These are phyloP conservation scores for Kuraishia hungarica DNA, from an alignment of 805 yeast genomes.

Conservation along the genomic window DNA sequence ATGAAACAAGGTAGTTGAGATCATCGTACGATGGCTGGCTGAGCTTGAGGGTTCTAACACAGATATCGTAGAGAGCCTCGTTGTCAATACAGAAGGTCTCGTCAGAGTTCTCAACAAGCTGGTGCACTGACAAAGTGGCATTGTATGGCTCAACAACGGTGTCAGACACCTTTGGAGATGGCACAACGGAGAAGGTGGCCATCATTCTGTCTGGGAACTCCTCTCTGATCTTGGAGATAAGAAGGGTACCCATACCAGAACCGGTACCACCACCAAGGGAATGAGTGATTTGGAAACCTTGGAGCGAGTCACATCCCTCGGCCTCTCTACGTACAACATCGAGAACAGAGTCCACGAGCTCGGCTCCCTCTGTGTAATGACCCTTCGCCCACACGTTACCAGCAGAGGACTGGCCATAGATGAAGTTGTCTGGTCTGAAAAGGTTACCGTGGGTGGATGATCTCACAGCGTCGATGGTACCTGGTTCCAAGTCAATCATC, in stretches of 20 bases:
- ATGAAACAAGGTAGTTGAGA: constrained; percentile 74
- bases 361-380: constrained; percentile 95
- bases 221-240: constrained; percentile 79
- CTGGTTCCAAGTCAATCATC: constrained; percentile 89
- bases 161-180: constrained; percentile 85
- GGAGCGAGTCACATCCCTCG: constrained; percentile 85
- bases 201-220: constrained; percentile 94
- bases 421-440: constrained; percentile 87
- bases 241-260: constrained; percentile 90
- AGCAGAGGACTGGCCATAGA: constrained; percentile 86
- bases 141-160: constrained; percentile 95
- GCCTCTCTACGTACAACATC: constrained; percentile 92
- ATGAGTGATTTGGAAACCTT: constrained; percentile 88
- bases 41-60: constrained; percentile 78
- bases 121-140: constrained; percentile 85
- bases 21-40: constrained; percentile 73
- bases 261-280: constrained; percentile 92
- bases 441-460: constrained; percentile 75
- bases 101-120: constrained; percentile 82
- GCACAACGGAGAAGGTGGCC: constrained; percentile 91
- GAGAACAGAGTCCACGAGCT: constrained; percentile 80
- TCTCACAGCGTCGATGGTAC: constrained; percentile 81
- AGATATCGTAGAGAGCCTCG: constrained; percentile 86
- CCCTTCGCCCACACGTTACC: constrained; percentile 98
- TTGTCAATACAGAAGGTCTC: constrained; percentile 94